Conservation (phyloP, 805 yeast species). For the Naumovozyma dairenensis region DNA sequence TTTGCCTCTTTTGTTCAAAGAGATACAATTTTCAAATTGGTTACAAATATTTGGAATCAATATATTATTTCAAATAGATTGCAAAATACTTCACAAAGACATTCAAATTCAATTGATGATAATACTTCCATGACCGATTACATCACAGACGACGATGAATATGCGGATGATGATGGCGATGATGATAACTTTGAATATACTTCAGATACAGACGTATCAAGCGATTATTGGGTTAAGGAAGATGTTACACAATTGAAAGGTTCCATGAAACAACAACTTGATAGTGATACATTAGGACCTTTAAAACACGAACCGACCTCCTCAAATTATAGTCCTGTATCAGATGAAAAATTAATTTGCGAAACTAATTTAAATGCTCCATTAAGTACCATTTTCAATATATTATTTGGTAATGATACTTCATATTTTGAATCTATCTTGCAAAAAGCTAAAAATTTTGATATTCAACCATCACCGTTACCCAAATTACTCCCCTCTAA, state of each 20-base stretch:
- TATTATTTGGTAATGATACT: conserved; percentile 56
- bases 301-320: conserved; percentile 40
- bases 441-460: conserved; percentile 53
- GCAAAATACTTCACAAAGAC: background rate
- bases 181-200: conserved; percentile 3
- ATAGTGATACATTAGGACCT: conserved; percentile 28
- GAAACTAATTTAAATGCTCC: conserved; percentile 54
- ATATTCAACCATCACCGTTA: conserved; percentile 42
- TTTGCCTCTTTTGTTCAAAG: conserved; percentile 60
- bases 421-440: conserved; percentile 36
- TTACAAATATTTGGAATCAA: conserved; percentile 55
- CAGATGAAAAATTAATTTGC: conserved; percentile 45
- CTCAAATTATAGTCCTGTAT: conserved; percentile 33
- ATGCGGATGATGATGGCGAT: conserved; percentile 5
- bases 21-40: conserved; percentile 41
- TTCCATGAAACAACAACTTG: background rate
- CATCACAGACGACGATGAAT: background rate
- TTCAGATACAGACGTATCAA: background rate
- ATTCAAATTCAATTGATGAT: background rate
- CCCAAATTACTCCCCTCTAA: conserved; percentile 30
- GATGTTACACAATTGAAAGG: background rate
- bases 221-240: background rate
- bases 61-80: conserved; percentile 18
- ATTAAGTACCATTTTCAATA: conserved; percentile 45
- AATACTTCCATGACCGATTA: background rate